These are phyloP conservation scores for Byssothecium circinans DNA, from an alignment of 2,329 filamentous ascomycete species.

Conservation along the genomic window DNA sequence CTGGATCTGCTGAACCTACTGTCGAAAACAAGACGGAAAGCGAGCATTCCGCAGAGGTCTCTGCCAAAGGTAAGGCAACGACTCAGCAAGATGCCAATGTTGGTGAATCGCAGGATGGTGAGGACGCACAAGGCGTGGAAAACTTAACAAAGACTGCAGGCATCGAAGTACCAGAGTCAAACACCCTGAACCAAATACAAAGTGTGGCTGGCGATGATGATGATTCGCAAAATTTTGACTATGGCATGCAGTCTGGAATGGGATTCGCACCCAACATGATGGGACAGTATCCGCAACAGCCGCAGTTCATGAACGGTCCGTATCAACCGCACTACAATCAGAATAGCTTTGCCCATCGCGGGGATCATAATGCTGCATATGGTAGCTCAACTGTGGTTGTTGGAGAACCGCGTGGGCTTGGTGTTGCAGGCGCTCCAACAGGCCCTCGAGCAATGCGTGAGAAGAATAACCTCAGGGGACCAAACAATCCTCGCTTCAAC, in stretches of 20 bases:
- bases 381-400: slow-evolving; percentile 42
- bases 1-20: slow-evolving; percentile 34
- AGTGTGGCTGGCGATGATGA: slow-evolving; percentile 35
- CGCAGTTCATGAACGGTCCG: slow-evolving; percentile 52
- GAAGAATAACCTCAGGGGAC: slow-evolving; percentile 71
- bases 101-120: slow-evolving; percentile 8
- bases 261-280: slow-evolving; percentile 35
- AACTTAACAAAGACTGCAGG: slow-evolving; percentile 22
- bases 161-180: slow-evolving; percentile 14
- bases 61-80: slow-evolving; percentile 36
- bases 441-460: slow-evolving; percentile 94
- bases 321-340: slow-evolving; percentile 39
- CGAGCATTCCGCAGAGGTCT: slow-evolving; percentile 27
- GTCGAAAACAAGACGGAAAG: slow-evolving; percentile 35
- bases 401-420: slow-evolving; percentile 55
- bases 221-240: slow-evolving; percentile 24
- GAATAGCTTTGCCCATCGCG: slow-evolving; percentile 48
- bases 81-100: slow-evolving; percentile 1
- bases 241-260: slow-evolving; percentile 31
- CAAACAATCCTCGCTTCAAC: slow-evolving; percentile 33
- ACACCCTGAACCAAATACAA: slow-evolving; percentile 38
- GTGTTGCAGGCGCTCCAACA: slow-evolving; percentile 73
- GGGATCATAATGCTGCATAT: slow-evolving; percentile 47
- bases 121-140: slow-evolving; percentile 10
- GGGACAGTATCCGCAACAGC: slow-evolving; percentile 60